phyloP scores from a whole-genome alignment of 2,329 filamentous ascomycete species.

The Phaeosphaeria sp. region DNA sequence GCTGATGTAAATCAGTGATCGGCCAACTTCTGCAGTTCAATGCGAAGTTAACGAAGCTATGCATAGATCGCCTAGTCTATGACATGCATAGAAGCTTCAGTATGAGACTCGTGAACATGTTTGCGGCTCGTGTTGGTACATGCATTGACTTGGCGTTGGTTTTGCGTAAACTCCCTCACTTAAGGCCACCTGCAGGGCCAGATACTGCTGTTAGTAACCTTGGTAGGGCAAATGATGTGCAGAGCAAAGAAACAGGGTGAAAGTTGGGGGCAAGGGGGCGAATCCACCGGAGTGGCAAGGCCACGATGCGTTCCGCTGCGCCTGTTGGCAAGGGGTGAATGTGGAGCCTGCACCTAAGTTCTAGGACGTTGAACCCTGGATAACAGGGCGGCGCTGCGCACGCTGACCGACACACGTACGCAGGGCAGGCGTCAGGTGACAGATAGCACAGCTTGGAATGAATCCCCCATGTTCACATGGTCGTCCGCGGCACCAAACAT shows the following conservation, averaged over 20 bases:
- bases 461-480: constrained; percentile 26
- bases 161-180: background rate
- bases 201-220: background rate
- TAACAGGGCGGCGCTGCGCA: constrained; percentile 20
- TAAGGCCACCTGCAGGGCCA: background rate
- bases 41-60: constrained; percentile 7
- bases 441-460: constrained; percentile 19
- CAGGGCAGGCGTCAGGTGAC: constrained; percentile 30
- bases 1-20: constrained; percentile 30
- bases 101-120: background rate
- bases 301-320: constrained; percentile 27
- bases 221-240: background rate
- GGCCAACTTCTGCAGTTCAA: constrained; percentile 13
- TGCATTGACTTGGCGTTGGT: background rate
- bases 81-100: constrained; percentile 2
- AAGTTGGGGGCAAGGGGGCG: constrained; percentile 6
- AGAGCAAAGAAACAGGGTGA: background rate
- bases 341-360: constrained; percentile 22
- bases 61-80: constrained; percentile 10
- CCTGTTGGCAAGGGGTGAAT: constrained; percentile 17
- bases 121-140: background rate
- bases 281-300: constrained; percentile 36
- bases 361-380: constrained; percentile 21
- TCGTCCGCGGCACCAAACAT: constrained; percentile 20
- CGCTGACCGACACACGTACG: constrained; percentile 33